A percentile compares a stretch with the other conserved stretches of the same genome.
phyloP scores from a whole-genome alignment of 2,329 filamentous ascomycete species.

The Cladosporium austrohemisphaericum region DNA sequence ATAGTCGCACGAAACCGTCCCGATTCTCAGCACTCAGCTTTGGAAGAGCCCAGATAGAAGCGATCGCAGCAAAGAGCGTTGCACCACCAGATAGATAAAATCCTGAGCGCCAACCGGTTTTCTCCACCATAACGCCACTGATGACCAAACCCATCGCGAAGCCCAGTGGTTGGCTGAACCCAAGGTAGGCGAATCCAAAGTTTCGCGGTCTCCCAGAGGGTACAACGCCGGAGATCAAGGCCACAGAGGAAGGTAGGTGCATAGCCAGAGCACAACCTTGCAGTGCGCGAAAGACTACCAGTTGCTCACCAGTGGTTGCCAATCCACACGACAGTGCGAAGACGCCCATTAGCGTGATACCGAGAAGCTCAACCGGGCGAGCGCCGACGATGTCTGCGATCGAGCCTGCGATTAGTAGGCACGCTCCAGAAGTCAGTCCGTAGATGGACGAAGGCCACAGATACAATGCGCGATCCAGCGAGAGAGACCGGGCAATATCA shows the following conservation, averaged over 20 bases:
- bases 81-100: constrained; percentile 46
- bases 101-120: constrained; percentile 50
- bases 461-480: constrained; percentile 19
- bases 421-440: constrained; percentile 47
- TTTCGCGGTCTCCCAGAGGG: constrained; percentile 49
- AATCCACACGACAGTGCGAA: constrained; percentile 46
- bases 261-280: constrained; percentile 29
- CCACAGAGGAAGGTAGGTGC: constrained; percentile 45
- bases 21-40: constrained; percentile 18
- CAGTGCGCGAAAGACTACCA: constrained; percentile 28
- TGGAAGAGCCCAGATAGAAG: constrained; percentile 38
- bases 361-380: constrained; percentile 45
- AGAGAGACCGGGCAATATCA: constrained; percentile 17
- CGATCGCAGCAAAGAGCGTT: constrained; percentile 40
- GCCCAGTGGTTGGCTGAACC: constrained; percentile 49
- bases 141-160: constrained; percentile 51
- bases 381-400: constrained; percentile 51
- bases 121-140: constrained; percentile 48
- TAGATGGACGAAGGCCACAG: constrained; percentile 25
- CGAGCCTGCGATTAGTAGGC: constrained; percentile 49
- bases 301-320: constrained; percentile 22
- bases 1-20: constrained; percentile 19
- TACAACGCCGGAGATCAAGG: constrained; percentile 44
- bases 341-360: constrained; percentile 42
- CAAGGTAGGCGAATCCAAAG: constrained; percentile 50